phyloP scores from a whole-genome alignment of 805 yeast species.

The Wickerhamomyces kurtzmanii region DNA sequence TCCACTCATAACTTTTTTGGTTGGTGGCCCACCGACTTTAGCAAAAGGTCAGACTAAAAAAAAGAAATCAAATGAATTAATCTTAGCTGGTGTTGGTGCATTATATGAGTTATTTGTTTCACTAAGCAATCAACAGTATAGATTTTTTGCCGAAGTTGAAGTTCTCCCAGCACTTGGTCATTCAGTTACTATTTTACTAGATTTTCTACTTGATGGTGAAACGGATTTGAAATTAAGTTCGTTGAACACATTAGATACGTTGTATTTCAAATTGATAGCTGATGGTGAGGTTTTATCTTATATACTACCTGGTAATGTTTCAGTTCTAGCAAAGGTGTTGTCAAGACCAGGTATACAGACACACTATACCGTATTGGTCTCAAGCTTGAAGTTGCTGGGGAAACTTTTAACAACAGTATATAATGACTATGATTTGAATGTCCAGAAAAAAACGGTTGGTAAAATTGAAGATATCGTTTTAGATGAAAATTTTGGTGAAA shows the following conservation, averaged over 20 bases:
- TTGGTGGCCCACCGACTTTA: constrained; percentile 34
- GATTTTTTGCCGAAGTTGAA: constrained; percentile 20
- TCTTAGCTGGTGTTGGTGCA: constrained; percentile 23
- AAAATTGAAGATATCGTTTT: constrained; percentile 8
- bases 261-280: constrained; percentile 23
- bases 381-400: constrained; percentile 20
- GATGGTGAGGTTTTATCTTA: constrained; percentile 41
- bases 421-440: constrained; percentile 28
- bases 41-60: constrained; percentile 15
- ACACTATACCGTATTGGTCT: constrained; percentile 26
- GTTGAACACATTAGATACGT: constrained; percentile 21
- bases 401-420: constrained; percentile 25
- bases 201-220: constrained; percentile 19
- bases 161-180: constrained; percentile 38
- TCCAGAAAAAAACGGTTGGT: constrained; percentile 12
- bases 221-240: constrained; percentile 21
- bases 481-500: constrained; percentile 7
- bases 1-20: constrained; percentile 33
- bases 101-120: constrained; percentile 21
- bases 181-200: constrained; percentile 31
- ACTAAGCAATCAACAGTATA: constrained; percentile 13
- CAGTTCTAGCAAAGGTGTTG: constrained; percentile 29
- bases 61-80: constrained; percentile 24
- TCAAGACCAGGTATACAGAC: constrained; percentile 19
- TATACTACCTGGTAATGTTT: constrained; percentile 42